phyloP scores from a whole-genome alignment of 345 rosid species.

The Eucalyptus cloeziana region DNA sequence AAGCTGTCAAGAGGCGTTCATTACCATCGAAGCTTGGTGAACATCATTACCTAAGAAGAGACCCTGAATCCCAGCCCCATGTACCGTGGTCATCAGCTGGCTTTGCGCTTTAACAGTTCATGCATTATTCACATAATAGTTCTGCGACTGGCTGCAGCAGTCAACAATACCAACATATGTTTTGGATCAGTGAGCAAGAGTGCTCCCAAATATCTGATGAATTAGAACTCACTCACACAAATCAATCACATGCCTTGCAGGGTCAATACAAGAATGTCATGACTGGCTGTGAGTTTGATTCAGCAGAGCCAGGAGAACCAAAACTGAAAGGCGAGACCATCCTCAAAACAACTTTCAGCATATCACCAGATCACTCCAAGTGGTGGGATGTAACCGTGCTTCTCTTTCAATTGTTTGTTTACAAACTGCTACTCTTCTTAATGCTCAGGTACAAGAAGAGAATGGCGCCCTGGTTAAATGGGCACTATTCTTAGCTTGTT shows the following conservation, averaged over 20 bases:
- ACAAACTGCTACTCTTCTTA: not conserved
- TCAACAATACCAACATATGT: not conserved
- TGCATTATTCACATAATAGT: not conserved
- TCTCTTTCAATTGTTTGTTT: not conserved
- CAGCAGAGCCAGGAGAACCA: not conserved
- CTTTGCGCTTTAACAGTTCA: not conserved
- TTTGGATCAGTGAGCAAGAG: not conserved
- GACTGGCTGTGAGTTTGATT: conserved; percentile 20
- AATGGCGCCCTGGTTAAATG: not conserved
- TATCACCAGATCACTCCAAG: not conserved
- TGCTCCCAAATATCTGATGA: not conserved
- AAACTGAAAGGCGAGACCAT: conserved; percentile 12
- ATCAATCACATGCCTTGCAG: not conserved
- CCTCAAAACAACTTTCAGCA: not conserved
- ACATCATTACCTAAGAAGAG: not conserved
- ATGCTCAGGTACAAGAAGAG: conserved; percentile 1
- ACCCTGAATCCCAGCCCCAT: not conserved
- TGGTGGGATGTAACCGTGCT: conserved; percentile 17
- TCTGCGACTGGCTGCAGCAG: not conserved
- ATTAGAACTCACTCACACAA: not conserved
- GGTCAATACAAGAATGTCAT: conserved; percentile 24
- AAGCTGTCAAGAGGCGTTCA: not conserved
- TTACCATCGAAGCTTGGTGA: not conserved
- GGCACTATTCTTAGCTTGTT: too few relatives aligned
- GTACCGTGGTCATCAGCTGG: not conserved